Evolutionary conservation across 2,329 filamentous ascomycete genomes (phyloP), one percentile per base, ranked within the genome.

Genomic region (Knoxdaviesia proteae): DNA sequence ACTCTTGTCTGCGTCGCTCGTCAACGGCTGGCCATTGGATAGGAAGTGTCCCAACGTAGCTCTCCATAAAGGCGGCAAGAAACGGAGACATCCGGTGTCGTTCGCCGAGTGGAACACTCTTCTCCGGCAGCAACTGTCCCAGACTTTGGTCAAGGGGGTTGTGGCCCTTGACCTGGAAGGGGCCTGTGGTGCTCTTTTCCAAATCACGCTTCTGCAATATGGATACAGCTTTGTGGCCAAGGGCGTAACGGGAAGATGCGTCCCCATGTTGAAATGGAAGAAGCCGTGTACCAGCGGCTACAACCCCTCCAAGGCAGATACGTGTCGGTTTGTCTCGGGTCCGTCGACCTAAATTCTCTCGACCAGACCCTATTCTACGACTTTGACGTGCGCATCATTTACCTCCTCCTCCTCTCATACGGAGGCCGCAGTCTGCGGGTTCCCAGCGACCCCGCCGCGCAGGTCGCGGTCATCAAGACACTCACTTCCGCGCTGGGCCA

Each of bases 201-300:
- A 43, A 33, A 31, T 43, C 9, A 43, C 42, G 9, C 36, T 39
- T 6, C 42, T 31, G 2, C 20, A 10, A 29, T 43, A 43, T 32
- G 36, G 42, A 38, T 43, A 43, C 42, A 43, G 36, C n/a, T 39
- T 44, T 11, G 33, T 44, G 10, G 32, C 29, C 33, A 44, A 44
- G n/a, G 42, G 37, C 38, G 20, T 40, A n/a, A 4, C 6, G 6
- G 38, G 38, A 6, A 10, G 6, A n/a, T 40, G 11, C 38, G 38
- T 31, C 10, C 11, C 36, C 36, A 6, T 37, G 11, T 6, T 29
- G 29, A 37, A 37, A 37, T 7, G 36, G 34, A 36, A 36, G 8
- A 9, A 36, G 34, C 34, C 34, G 34, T 36, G 9, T 36, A 36
- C 34, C 34, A 36, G 34, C 8, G 34, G 34, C 34, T 36, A 9